Percentiles rank a stretch among this genome's conserved stretches.
Conservation (phyloP, 225 moss, liverwort and hornwort species). For the Anthoceros angustus region DNA sequence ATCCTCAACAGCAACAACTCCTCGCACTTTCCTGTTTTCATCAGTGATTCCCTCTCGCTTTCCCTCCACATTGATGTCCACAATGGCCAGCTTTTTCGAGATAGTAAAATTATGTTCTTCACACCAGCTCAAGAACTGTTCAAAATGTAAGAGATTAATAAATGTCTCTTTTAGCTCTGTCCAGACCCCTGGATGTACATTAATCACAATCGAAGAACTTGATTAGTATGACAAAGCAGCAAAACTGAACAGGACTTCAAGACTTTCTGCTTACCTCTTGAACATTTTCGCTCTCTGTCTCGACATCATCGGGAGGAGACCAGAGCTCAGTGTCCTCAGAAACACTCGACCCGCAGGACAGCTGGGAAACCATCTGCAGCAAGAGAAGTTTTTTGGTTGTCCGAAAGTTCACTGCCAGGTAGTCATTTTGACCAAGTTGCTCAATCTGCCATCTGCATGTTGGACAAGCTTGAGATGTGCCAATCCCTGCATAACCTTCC, state of each 20-base stretch:
- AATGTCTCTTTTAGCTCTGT: not conserved
- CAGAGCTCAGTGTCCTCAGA: not conserved
- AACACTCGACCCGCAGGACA: slow-evolving; percentile 27
- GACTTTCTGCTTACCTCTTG: not conserved
- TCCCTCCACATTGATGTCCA: slow-evolving; percentile 37
- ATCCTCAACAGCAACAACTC: slow-evolving; percentile 49
- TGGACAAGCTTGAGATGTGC: slow-evolving; percentile 49
- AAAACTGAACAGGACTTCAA: too few species aligned
- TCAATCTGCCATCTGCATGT: slow-evolving; percentile 92
- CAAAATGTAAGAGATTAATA: slow-evolving; percentile 6
- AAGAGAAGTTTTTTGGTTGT: slow-evolving; percentile 31
- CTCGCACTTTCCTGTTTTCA: slow-evolving; percentile 36
- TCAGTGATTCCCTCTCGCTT: slow-evolving; percentile 10
- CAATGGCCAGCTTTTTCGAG: slow-evolving; percentile 50
- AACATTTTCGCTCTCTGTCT: not conserved
- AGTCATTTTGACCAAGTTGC: slow-evolving; percentile 73
- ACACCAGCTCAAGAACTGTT: slow-evolving; percentile 75
- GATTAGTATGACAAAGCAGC: too few species aligned
- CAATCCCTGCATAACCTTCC: slow-evolving; percentile 57
- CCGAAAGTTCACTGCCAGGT: slow-evolving; percentile 61
- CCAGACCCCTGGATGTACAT: too few species aligned
- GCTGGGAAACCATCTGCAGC: slow-evolving; percentile 23
- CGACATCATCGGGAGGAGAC: not conserved
- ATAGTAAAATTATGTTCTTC: slow-evolving; percentile 48
- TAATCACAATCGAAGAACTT: too few species aligned